phyloP scores from a whole-genome alignment of 257 asterid species.

The Salvia miltiorrhiza region DNA sequence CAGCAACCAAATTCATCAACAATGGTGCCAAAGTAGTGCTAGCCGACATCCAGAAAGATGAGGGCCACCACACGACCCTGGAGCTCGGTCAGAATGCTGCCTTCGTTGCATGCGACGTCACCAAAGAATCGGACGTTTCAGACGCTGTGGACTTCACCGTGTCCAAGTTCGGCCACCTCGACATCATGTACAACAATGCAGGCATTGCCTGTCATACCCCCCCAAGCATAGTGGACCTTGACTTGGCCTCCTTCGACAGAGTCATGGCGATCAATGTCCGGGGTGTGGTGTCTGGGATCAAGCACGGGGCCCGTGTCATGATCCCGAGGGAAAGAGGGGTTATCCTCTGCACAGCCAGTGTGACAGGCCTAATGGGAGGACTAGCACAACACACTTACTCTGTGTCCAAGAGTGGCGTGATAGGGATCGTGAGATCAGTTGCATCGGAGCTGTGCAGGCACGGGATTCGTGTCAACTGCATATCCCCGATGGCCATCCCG shows the following conservation, averaged over 20 bases:
- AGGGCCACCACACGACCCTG: slow-evolving; percentile 46
- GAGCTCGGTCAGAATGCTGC: slow-evolving; percentile 64
- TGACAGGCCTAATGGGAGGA: slow-evolving; percentile 77
- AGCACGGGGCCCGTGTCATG: slow-evolving; percentile 88
- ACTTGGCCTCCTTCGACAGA: slow-evolving; percentile 54
- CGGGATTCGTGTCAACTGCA: slow-evolving; percentile 74
- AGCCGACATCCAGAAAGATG: slow-evolving; percentile 51
- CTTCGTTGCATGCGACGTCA: slow-evolving; percentile 65
- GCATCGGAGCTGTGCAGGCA: slow-evolving; percentile 62
- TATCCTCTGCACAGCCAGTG: slow-evolving; percentile 80
- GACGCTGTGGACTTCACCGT: slow-evolving; percentile 61
- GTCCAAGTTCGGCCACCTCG: slow-evolving; percentile 57
- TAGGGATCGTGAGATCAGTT: slow-evolving; percentile 56
- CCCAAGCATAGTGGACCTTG: slow-evolving; percentile 57
- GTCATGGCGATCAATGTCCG: slow-evolving; percentile 77
- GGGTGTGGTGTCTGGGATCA: slow-evolving; percentile 67
- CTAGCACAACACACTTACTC: slow-evolving; percentile 76
- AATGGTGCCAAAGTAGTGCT: slow-evolving; percentile 77
- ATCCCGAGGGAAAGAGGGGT: slow-evolving; percentile 61
- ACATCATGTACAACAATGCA: slow-evolving; percentile 87
- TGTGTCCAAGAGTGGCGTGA: slow-evolving; percentile 57
- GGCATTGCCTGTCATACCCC: slow-evolving; percentile 84
- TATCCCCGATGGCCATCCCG: slow-evolving; percentile 84
- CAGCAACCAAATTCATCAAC: slow-evolving; percentile 61
- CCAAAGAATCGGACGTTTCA: slow-evolving; percentile 48